phyloP scores from a whole-genome alignment of 352 stramenopile genomes.

The Phytopythium ostracodes region DNA sequence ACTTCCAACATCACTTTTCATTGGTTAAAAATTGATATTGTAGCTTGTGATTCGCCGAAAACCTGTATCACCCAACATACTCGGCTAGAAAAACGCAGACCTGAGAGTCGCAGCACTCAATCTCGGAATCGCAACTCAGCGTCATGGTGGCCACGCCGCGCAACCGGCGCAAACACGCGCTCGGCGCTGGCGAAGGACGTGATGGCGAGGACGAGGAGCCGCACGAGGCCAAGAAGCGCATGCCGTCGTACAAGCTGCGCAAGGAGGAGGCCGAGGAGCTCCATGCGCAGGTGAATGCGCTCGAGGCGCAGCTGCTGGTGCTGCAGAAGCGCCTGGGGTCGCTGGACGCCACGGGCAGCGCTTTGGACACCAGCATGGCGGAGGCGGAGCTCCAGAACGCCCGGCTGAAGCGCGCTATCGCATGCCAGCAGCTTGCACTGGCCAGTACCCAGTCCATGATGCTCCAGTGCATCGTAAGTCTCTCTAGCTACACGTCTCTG shows the following conservation, averaged over 20 bases:
- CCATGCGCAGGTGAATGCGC: slow-evolving; percentile 14
- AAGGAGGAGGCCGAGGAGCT: slow-evolving; percentile 26
- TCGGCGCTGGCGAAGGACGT: neutral
- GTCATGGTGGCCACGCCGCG: neutral
- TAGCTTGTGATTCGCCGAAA: too few relatives aligned
- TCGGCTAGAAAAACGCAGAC: too few relatives aligned
- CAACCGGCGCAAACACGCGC: neutral
- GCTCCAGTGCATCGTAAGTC: slow-evolving; percentile 17
- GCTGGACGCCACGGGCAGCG: slow-evolving; percentile 10
- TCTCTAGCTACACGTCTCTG: neutral
- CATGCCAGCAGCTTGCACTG: slow-evolving; percentile 30
- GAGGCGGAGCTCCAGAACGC: slow-evolving; percentile 17
- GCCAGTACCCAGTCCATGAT: slow-evolving; percentile 30
- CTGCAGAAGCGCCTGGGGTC: slow-evolving; percentile 9
- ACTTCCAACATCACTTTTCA: too few relatives aligned
- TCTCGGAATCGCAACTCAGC: too few relatives aligned
- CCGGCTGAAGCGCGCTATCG: slow-evolving; percentile 20
- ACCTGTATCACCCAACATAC: too few relatives aligned
- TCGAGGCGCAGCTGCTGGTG: slow-evolving; percentile 18
- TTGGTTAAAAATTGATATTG: too few relatives aligned
- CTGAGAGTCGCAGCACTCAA: too few relatives aligned
- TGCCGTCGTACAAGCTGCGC: slow-evolving; percentile 21
- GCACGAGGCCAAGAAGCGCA: slow-evolving; percentile 14
- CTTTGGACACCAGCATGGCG: slow-evolving; percentile 11
- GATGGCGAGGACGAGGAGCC: neutral